Evolutionary conservation across 129 eudicot genomes (phyloP).

Genomic region (Arctium minus): DNA sequence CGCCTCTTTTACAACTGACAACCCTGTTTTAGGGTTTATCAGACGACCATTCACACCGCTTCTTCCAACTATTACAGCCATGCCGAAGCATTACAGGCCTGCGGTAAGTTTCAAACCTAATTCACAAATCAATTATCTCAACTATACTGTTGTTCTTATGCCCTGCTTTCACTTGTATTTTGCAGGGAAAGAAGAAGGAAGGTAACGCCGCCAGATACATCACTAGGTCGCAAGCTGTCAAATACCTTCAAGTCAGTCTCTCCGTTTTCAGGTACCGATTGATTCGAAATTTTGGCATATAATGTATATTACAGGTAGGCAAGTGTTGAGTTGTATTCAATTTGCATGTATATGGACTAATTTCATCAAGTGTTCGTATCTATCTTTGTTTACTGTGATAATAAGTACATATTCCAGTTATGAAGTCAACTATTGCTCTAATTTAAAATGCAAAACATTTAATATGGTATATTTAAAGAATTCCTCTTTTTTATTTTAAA

Average conservation of each 20-base stretch:
- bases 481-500: too few relatives aligned
- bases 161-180: not conserved
- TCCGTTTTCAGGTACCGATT: constrained; percentile 65
- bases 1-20: not conserved
- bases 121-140: not conserved
- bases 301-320: not conserved
- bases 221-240: constrained; percentile 76
- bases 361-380: not conserved
- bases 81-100: constrained; percentile 95
- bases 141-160: not conserved
- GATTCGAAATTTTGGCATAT: not conserved
- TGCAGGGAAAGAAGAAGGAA: constrained; percentile 93
- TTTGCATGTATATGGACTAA: not conserved
- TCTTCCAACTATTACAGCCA: constrained; percentile 27
- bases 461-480: not conserved
- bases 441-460: not conserved
- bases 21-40: not conserved
- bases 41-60: not conserved
- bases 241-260: constrained; percentile 73
- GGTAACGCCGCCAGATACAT: constrained; percentile 87
- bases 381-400: too few relatives aligned
- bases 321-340: not conserved
- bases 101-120: constrained; percentile 39
- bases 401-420: not conserved
- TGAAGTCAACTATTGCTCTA: not conserved